phyloP scores from a whole-genome alignment of 2,329 filamentous ascomycete genomes.

The Colletotrichum magnum region DNA sequence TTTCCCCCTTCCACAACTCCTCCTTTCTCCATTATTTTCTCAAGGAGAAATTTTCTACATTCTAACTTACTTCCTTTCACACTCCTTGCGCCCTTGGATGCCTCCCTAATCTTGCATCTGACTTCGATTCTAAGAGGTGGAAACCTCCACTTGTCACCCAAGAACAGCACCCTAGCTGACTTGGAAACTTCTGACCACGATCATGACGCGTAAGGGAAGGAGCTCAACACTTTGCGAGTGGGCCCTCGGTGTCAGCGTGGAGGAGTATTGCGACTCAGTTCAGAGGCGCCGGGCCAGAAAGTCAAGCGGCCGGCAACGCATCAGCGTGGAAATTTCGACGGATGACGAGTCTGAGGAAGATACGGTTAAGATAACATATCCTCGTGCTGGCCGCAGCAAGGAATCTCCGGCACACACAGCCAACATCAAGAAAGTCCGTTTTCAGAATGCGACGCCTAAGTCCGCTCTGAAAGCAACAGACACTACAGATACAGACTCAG shows the following conservation, averaged over 20 bases:
- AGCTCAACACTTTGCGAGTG: conserved; percentile 55
- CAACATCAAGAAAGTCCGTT: conserved; percentile 60
- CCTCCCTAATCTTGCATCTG: too few relatives aligned
- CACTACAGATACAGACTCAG: conserved; percentile 40
- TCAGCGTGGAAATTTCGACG: conserved; percentile 58
- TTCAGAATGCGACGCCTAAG: conserved; percentile 52
- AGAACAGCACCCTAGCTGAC: not conserved
- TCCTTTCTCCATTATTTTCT: too few relatives aligned
- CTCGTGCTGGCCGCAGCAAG: conserved; percentile 51
- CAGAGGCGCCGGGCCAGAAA: conserved; percentile 29
- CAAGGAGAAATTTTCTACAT: too few relatives aligned
- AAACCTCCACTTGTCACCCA: too few relatives aligned
- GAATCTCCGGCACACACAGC: conserved; percentile 6
- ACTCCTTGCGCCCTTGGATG: too few relatives aligned
- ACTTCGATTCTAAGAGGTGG: too few relatives aligned
- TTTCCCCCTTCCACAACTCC: too few relatives aligned
- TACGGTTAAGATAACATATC: conserved; percentile 63
- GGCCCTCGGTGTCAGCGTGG: conserved; percentile 55
- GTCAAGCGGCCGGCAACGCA: conserved; percentile 45
- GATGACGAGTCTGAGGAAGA: conserved; percentile 68
- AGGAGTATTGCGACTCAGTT: conserved; percentile 43
- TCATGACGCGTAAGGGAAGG: conserved; percentile 35
- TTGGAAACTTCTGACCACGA: not conserved
- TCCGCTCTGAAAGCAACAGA: conserved; percentile 54
- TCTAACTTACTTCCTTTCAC: too few relatives aligned